Base-by-base conservation (phyloP, 106 monocot species). In the Xerophyta viscosa region DNA sequence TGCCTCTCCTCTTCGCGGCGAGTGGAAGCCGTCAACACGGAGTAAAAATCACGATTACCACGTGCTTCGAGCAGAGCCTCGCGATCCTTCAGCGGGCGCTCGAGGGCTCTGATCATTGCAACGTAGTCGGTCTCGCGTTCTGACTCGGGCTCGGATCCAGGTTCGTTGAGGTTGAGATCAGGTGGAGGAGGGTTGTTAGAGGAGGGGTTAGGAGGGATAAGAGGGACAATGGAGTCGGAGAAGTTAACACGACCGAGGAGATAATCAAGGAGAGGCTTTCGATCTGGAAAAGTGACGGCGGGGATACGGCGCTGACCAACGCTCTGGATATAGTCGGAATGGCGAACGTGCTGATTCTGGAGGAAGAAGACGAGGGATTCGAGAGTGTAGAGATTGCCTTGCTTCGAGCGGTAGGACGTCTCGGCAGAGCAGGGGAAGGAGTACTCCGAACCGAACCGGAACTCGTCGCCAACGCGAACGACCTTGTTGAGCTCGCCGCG, bases 211-310 rank as follows among this genome's bases (percentile, higher is more conserved):
- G 28, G 58, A 31, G 41, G 52, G 27, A 11, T 4, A 42, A 20
- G 41, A 29, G 31, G 50, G 37, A 37, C n/a, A 45, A 72, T 41
- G 31, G 87, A 52, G 45, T 68, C 72, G 48, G 78, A 52, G 27
- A 76, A 62, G 29, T 80, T 41, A 61, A 64, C 57, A 45, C 29
- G 70, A 43, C 89, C 89, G 20, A 54, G 72, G 56, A 98, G 98
- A 66, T 82, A 90, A 27, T 98, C 98, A 61, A 98, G 82, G 56
- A 98, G 75, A 51, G 98, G 82, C 41, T 75, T 79, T 31, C 98
- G 75, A 58, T 98, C 98, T 41, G 90, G 89, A 22, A 90, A 62
- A 39, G 98, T 90, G 62, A 98, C 79, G 26, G 89, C 20, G 24
- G 89, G 89, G 70, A 90, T 13, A 64, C 89, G 86, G 63, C 47